Conservation (phyloP, 2,329 filamentous ascomycete species). For the Leptographium procerum region DNA sequence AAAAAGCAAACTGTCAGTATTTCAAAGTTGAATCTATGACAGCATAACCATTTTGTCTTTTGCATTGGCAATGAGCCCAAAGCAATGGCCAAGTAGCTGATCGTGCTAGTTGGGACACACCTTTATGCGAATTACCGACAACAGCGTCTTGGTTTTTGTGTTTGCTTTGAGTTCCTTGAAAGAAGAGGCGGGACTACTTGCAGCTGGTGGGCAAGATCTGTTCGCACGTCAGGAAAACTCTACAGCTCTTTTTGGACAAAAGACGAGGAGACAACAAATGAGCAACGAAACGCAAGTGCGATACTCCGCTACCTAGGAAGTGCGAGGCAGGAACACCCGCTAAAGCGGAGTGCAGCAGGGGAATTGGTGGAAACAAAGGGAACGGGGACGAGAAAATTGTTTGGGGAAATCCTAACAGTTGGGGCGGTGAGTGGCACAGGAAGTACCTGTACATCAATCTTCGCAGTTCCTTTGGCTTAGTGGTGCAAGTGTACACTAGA, state of each 20-base stretch:
- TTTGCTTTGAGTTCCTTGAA: not conserved
- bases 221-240: not conserved
- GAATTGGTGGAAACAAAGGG: slow-evolving; percentile 1
- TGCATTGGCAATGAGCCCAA: not conserved
- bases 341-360: slow-evolving; percentile 1
- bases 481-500: not conserved
- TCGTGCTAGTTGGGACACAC: not conserved
- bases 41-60: not conserved
- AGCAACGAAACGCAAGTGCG: not conserved
- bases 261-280: not conserved
- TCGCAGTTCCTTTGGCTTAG: not conserved
- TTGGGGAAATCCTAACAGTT: slow-evolving; percentile 19
- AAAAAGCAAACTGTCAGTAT: not conserved
- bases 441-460: slow-evolving; percentile 19
- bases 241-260: not conserved
- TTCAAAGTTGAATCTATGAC: not conserved
- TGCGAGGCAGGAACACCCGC: not conserved
- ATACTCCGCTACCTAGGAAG: not conserved
- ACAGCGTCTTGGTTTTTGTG: not conserved
- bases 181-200: not conserved
- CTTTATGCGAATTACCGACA: too few relatives aligned
- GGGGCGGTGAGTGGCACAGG: slow-evolving; percentile 14
- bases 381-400: slow-evolving; percentile 11
- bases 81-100: not conserved
- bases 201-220: not conserved